Evolutionary conservation across 352 stramenopile species (phyloP), one percentile per base, ranked within the genome.

Genomic region (Pythium vanterpoolii): DNA sequence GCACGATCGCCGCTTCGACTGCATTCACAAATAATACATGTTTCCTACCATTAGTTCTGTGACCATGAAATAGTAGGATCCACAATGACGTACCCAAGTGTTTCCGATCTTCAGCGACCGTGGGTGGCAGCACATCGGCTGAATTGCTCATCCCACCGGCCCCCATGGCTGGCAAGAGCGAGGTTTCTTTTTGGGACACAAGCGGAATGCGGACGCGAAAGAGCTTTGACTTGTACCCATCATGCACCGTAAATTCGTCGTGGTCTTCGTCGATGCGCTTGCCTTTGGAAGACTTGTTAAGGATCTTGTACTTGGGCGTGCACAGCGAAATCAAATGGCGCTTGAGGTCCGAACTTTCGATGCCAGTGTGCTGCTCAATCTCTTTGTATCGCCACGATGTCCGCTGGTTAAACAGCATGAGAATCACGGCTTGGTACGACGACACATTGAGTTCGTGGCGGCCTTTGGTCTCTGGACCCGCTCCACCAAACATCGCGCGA

Each of bases 381-480:
- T 98, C 82, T 19, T 88, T 83, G 50, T 98, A 92, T 10, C 72
- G 62, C 82, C 78, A 92, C 30, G 70, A 64, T 0, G 87, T 83
- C 13, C 76, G 69, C 31, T 89, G 77, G 71, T 99, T 99, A 79
- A 99, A 99, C 7, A 99, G 69, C 67, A 98, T 87, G 28, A 99
- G 77, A 42, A 99, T 98, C 54, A 97, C 97, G 66, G 98, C 98
- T 78, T 99, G 96, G 68, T 99, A 99, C 7, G 97, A 99, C 21
- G 95, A 98, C 24, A 99, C 96, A 43, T 89, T 97, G 0, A 99
- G 71, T 46, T 99, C 96, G 64, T 99, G 90, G 21, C 86, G 80
- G 36, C 86, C 77, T 26, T 77, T 77, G 21, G 80, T 67, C 28
- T 76, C 77, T 14, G 71, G 60, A n/a, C 78, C 36, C 4, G n/a